Evolutionary conservation across 2,329 filamentous ascomycete species (phyloP).

Genomic region (Fusarium setosum): DNA sequence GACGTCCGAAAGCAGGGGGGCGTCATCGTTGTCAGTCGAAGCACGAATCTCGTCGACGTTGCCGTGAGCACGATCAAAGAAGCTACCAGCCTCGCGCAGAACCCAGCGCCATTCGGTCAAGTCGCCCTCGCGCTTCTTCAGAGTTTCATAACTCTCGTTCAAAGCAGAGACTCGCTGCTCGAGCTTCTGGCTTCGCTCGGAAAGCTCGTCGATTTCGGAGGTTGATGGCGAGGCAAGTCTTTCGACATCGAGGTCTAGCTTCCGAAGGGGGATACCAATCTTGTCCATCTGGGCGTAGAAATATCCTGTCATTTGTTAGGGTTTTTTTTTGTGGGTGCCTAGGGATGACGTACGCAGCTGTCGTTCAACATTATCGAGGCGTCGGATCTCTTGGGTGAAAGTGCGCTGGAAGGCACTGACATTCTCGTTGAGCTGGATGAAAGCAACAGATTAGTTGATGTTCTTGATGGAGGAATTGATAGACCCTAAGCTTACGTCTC

Average conservation of each 20-base stretch:
- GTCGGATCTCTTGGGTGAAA: slow-evolving; percentile 96
- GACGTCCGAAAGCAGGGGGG: slow-evolving; percentile 90
- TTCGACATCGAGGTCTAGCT: slow-evolving; percentile 90
- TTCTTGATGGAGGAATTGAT: slow-evolving; percentile 23
- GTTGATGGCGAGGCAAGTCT: slow-evolving; percentile 89
- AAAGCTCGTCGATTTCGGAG: slow-evolving; percentile 94
- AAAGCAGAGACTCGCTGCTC: slow-evolving; percentile 92
- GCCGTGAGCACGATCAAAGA: slow-evolving; percentile 96
- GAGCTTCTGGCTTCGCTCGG: slow-evolving; percentile 90
- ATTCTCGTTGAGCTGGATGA: slow-evolving; percentile 84
- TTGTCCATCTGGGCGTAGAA: slow-evolving; percentile 98
- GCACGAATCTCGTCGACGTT: slow-evolving; percentile 97
- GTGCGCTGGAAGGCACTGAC: slow-evolving; percentile 96
- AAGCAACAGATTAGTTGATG: slow-evolving; percentile 27
- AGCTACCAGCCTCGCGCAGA: slow-evolving; percentile 92
- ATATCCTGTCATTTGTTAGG: slow-evolving; percentile 72
- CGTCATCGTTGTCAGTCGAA: slow-evolving; percentile 90
- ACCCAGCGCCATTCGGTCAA: slow-evolving; percentile 99
- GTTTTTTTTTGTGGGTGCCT: slow-evolving; percentile 17
- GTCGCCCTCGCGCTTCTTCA: slow-evolving; percentile 98
- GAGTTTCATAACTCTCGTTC: slow-evolving; percentile 97
- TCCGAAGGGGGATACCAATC: slow-evolving; percentile 84
- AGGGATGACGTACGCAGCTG: slow-evolving; percentile 81
- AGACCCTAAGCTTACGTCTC: slow-evolving; percentile 77
- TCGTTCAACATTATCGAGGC: slow-evolving; percentile 97